Evolutionary conservation across 192 early-diverging fungal genomes (phyloP), one percentile per base, ranked within the genome.

Genomic region (Entophlyctis luteolus): DNA sequence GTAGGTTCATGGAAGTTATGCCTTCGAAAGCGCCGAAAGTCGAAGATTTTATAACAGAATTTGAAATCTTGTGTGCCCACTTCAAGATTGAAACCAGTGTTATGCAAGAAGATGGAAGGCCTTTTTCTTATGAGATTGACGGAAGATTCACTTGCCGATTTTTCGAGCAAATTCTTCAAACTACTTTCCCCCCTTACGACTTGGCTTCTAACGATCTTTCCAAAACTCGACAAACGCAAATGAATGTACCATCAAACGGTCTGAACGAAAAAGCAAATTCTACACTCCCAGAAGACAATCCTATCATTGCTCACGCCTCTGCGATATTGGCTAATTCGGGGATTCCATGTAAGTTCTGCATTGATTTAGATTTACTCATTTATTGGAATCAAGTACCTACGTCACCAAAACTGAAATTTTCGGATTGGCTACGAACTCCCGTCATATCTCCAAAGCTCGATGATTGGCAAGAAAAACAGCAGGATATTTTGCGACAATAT

Each of bases 41-140:
- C 22, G 79, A 84, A 48, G 83, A 84, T 59, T 82, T 81, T 54
- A 32, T 84, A 12, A 81, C 75, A 4, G 83, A 81, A 49, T 84
- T 79, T 53, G 80, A 84, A 59, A 53, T 79, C 12, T 62, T 84
- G 1, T 76, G 72, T 4, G 65, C 72, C 16, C 70, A 77, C 54
- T 81, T 52, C 56, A 37, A 29, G 8, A 53, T 84, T 38, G 78
- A 82, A 29, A 80, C 76, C 2, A 72, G 62, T 10, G 82, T 84
- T n/a, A n/a, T 53, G 14, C 69, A 72, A 38, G 83, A 84, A 71
- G 83, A 84, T 74, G 83, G 83, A 5, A 59, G 83, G 16, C 80
- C 83, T 27, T 84, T 84, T 68, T 75, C 77, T 3, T 84, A 74
- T 42, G 83, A 84, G 48, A 67, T 80, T 3, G 83, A 81, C 36